Evolutionary conservation across 352 stramenopile genomes (phyloP), one percentile per base, ranked within the genome.

Genomic region (Globisporangium apiculatum): DNA sequence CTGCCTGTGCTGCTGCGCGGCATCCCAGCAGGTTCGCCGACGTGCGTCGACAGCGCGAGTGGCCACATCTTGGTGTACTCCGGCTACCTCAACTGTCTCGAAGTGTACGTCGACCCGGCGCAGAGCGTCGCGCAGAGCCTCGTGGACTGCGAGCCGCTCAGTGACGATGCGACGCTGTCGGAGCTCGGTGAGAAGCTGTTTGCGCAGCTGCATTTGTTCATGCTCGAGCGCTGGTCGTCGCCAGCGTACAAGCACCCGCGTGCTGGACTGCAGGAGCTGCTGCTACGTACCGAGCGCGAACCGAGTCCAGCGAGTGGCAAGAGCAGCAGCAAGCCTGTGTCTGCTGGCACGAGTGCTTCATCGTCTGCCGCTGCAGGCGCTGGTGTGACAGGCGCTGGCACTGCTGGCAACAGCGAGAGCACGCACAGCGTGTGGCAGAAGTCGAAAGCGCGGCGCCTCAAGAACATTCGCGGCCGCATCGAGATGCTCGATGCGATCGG

Each of bases 61-160:
- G 66, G 69, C n/a, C 77, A 76, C 51, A 73, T 91, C 49, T 61
- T 89, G 7, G 77, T 86, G 4, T 85, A 83, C 47, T 89, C 79
- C 0, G 71, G 77, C 7, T 86, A 85, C 51, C 56, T 89, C n/a
- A 87, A 87, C 40, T 87, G 75, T 31, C 49, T 89, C 7, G 76
- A 89, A 60, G 75, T 86, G 37, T 89, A 87, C 51, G 50, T 61
- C 11, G 51, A 73, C 43, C 40, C 58, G 45, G 48, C 47, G 12
- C 60, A 55, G 45, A 11, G 40, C 4, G 50, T 36, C 12, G 35
- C 51, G 38, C 41, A n/a, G 18, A 65, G 60, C 11, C 7, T 48
- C 3, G n/a, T 38, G 17, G 31, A 65, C 14, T 48, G 12, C 12
- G 46, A 51, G 5, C 48, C 18, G 15, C 49, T 55, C 35, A 57